Conservation (phyloP, 306 rosid species). For the Trifolium repens region DNA sequence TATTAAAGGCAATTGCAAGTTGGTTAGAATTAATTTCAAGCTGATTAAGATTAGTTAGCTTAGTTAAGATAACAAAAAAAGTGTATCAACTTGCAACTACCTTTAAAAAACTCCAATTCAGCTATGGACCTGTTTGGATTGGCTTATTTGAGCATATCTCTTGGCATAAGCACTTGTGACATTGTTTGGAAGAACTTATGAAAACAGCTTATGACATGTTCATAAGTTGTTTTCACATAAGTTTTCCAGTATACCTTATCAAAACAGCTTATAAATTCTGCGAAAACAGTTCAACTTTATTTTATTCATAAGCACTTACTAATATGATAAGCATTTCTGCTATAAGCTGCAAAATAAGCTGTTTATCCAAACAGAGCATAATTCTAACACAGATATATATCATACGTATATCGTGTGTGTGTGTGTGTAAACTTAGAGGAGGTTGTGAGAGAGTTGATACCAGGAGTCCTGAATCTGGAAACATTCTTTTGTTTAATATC, state of each 20-base stretch:
- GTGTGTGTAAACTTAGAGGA: too few relatives aligned
- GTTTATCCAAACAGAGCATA: background rate
- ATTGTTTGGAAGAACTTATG: too few relatives aligned
- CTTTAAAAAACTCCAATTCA: background rate
- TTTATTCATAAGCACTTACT: too few relatives aligned
- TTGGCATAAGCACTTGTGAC: background rate
- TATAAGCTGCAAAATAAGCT: background rate
- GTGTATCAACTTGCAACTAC: background rate
- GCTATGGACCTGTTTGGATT: background rate
- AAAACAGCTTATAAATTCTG: too few relatives aligned
- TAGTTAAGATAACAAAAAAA: background rate
- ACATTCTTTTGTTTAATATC: constrained; percentile 35
- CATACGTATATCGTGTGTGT: too few relatives aligned
- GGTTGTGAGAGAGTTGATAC: constrained; percentile 26
- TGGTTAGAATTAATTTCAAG: background rate
- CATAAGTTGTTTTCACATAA: background rate
- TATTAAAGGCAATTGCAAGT: background rate
- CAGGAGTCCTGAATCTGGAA: constrained; percentile 43
- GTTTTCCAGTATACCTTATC: background rate
- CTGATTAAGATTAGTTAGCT: background rate
- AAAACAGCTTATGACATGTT: background rate
- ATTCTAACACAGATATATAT: too few relatives aligned
- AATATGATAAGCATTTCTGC: too few relatives aligned
- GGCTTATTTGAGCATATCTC: background rate
- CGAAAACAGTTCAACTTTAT: background rate